Evolutionary conservation across 257 asterid genomes (phyloP), one percentile per base, ranked within the genome.

Genomic region (Anisodus acutangulus): DNA sequence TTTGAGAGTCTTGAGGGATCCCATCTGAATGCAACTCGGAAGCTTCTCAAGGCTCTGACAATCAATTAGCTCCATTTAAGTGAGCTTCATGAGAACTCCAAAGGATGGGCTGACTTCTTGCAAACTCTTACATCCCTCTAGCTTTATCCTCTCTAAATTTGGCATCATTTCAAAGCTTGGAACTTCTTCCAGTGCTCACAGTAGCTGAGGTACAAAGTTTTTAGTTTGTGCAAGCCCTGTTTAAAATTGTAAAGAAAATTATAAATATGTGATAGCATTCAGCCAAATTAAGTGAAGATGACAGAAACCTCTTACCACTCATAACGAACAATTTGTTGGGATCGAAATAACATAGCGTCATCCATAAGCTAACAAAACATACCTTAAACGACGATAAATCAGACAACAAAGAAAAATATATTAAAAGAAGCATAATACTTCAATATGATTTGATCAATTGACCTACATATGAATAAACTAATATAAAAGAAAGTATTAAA

Each of bases 151-250:
- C 64, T 51, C 81, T 78, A 78, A 78, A 78, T 78, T 78, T 78
- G 81, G 83, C 83, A 59, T 80, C 72, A 80, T 17, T n/a, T 41
- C 72, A 41, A 80, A 59, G 71, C 58, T 80, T 39, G 83, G 83
- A 80, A 62, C 26, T 62, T 80, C 83, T 41, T 57, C 71, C 72
- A 80, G 58, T 54, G 11, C 35, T 57, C 68, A 64, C 83, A 80
- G 49, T 80, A 80, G 64, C 71, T 37, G 43, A 80, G 69, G 19
- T 43, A 57, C 71, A 80, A 62, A 41, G 72, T 41, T 17, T 55
- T 80, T 59, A 58, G 39, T 57, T 22, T 57, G 57, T 62, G 22
- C 71, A 39, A 60, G 3, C 83, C 71, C 71, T 62, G 3, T 17
- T 59, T 80, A 57, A 37, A 41, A 80, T 57, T 5, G 58, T 9